phyloP scores from a whole-genome alignment of 306 rosid genomes.

The Prosopis cineraria region DNA sequence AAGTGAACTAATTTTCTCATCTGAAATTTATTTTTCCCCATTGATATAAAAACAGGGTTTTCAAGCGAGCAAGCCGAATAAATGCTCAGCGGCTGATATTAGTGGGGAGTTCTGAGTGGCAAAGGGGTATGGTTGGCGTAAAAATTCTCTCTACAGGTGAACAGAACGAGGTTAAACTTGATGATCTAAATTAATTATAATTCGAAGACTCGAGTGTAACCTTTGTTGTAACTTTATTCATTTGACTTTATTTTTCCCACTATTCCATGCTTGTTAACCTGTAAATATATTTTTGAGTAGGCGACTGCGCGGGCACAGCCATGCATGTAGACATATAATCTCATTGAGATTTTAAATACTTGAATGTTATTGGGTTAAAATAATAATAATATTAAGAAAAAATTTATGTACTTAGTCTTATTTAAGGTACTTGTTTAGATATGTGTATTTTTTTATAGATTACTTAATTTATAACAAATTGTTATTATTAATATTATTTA shows the following conservation, averaged over 20 bases:
- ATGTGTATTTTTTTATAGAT: no score
- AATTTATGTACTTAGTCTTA: no score
- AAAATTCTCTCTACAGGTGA: constrained; percentile 85
- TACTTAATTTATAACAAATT: no score
- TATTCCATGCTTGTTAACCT: constrained; percentile 2
- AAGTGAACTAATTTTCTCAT: constrained; percentile 22
- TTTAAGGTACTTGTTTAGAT: no score
- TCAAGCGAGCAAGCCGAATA: constrained; percentile 72
- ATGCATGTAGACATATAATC: not conserved
- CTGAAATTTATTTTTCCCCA: constrained; percentile 3
- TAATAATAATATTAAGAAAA: no score
- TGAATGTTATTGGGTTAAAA: no score
- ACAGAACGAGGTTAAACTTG: constrained; percentile 77
- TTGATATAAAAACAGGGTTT: no score
- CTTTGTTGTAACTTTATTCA: constrained; percentile 7
- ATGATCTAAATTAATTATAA: constrained; percentile 56
- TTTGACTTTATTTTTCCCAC: constrained; percentile 19
- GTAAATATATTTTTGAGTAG: not conserved
- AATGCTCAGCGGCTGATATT: constrained; percentile 76
- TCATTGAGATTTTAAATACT: no score
- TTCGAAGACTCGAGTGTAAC: constrained; percentile 14
- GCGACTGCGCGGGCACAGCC: not conserved
- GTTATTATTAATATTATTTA: no score
- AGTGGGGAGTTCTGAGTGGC: constrained; percentile 92
- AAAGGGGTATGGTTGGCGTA: constrained; percentile 79